Conservation (phyloP, 768 basidiomycete species). For the Nidularia sp. region DNA sequence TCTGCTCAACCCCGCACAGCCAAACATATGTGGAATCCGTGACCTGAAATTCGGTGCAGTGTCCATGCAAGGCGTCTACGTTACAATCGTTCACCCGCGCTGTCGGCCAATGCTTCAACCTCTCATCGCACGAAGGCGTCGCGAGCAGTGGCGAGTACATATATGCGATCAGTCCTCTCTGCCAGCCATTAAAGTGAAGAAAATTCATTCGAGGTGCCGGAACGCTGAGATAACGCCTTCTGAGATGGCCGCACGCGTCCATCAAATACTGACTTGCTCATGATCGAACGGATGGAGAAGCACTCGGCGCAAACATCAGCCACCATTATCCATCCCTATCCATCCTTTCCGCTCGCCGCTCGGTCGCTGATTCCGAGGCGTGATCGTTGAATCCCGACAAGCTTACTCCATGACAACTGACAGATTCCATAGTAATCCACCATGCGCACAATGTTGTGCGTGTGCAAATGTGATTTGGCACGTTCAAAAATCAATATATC, state of each 20-base stretch:
- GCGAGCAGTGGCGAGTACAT: conserved; percentile 1
- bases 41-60: no score
- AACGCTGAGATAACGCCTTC: not conserved
- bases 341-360: conserved; percentile 11
- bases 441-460: no score
- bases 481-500: no score
- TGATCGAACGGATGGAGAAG: not conserved
- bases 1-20: conserved; percentile 7
- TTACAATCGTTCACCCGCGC: not conserved
- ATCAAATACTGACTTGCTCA: not conserved
- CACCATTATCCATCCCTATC: not conserved
- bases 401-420: conserved; percentile 12
- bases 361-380: not conserved
- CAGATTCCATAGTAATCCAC: conserved; percentile 12
- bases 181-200: not conserved
- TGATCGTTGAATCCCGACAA: not conserved
- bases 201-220: not conserved
- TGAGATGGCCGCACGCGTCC: not conserved
- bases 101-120: not conserved
- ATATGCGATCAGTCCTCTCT: no score
- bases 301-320: not conserved
- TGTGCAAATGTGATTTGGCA: no score
- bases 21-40: conserved; percentile 1
- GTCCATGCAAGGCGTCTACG: no score
- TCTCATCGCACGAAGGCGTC: not conserved